These are phyloP conservation scores for Amauroascus niger DNA, from an alignment of 2,329 filamentous ascomycete genomes.

Conservation along the genomic window DNA sequence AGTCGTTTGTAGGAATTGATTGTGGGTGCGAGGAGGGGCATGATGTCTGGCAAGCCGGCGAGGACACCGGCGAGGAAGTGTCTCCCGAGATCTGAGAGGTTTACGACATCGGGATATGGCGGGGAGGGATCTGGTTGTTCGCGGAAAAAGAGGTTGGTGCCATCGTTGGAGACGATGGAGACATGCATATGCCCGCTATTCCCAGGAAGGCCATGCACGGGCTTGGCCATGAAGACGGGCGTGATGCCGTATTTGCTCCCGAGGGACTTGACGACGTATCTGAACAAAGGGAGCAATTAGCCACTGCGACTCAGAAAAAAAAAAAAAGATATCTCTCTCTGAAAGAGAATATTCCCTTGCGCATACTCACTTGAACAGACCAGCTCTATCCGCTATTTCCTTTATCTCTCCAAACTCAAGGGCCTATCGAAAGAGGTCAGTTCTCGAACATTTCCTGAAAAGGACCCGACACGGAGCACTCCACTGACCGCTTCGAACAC, in stretches of 20 bases:
- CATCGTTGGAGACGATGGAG: conserved; percentile 69
- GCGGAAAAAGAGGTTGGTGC: conserved; percentile 74
- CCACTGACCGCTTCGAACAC: conserved; percentile 75
- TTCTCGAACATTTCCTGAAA: background rate
- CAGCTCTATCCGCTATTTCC: conserved; percentile 84
- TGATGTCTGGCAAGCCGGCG: conserved; percentile 81
- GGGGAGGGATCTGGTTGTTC: conserved; percentile 61
- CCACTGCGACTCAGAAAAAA: background rate
- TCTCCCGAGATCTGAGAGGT: conserved; percentile 77
- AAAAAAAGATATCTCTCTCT: too few relatives aligned
- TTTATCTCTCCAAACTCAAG: conserved; percentile 81
- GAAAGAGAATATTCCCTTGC: too few relatives aligned
- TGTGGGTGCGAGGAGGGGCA: conserved; percentile 89
- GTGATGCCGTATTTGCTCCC: conserved; percentile 82
- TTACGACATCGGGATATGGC: conserved; percentile 62
- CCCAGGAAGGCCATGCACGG: conserved; percentile 76
- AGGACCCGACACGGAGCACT: background rate
- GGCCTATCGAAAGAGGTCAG: conserved; percentile 40
- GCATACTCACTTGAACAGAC: conserved; percentile 69
- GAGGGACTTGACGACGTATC: conserved; percentile 78
- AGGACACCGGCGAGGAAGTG: conserved; percentile 89
- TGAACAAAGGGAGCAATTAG: conserved; percentile 22
- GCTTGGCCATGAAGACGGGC: conserved; percentile 98
- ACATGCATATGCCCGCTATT: conserved; percentile 96
- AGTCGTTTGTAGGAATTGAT: conserved; percentile 97